A percentile compares a stretch with the other conserved stretches of the same genome.
These are phyloP conservation scores for Microbotryomycetes sp. DNA, from an alignment of 1,284 basidiomycete species.

Conservation along the genomic window DNA sequence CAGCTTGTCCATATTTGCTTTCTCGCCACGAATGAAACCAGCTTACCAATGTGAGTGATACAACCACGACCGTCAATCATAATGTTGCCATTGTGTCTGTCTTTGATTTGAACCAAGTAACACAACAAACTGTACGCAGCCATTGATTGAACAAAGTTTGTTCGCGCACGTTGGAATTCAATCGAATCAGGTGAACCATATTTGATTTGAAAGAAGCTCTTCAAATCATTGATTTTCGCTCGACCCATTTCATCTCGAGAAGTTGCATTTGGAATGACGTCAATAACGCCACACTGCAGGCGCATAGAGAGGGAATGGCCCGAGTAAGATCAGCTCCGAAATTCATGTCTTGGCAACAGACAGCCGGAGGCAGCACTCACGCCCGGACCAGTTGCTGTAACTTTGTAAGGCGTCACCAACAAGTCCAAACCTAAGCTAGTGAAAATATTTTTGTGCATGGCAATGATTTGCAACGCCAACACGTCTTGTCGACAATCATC, in stretches of 20 bases:
- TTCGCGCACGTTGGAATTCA: constrained; percentile 83
- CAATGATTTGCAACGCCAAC: constrained; percentile 91
- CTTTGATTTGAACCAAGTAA: constrained; percentile 95
- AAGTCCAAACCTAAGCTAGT: constrained; percentile 75
- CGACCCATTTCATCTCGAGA: constrained; percentile 99
- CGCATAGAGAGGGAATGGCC: neutral
- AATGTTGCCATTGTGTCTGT: constrained; percentile 97
- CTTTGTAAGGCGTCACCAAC: constrained; percentile 93
- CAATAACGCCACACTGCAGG: constrained; percentile 95
- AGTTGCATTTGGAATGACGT: constrained; percentile 96
- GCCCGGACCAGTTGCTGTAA: constrained; percentile 93
- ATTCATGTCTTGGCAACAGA: neutral
- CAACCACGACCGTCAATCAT: constrained; percentile 98
- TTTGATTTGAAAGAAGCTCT: constrained; percentile 89
- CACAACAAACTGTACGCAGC: constrained; percentile 98
- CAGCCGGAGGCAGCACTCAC: constrained; percentile 50
- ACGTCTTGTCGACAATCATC: constrained; percentile 99
- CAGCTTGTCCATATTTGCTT: no score
- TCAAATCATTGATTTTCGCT: constrained; percentile 92
- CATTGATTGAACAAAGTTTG: constrained; percentile 99
- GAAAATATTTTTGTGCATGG: constrained; percentile 99
- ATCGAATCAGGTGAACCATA: constrained; percentile 85
- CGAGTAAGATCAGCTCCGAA: neutral
- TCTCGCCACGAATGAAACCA: no score
- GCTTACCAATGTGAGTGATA: constrained; percentile 82